Conservation (phyloP, 257 asterid genomes). For the Solanum gracilifrons region DNA sequence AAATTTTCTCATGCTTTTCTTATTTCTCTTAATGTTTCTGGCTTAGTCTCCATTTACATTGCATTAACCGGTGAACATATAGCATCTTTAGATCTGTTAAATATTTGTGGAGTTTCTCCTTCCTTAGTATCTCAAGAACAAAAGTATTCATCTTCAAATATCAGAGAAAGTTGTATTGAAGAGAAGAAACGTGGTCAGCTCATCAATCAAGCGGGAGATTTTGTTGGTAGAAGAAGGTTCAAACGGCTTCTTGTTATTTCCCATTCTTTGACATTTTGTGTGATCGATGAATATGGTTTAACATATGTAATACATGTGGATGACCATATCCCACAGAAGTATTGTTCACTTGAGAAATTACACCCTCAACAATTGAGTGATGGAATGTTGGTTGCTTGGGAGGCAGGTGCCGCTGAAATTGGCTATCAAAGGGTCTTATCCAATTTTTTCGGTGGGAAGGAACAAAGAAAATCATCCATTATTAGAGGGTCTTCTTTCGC, state of each 20-base stretch:
- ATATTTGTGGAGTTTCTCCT: slow-evolving; percentile 20
- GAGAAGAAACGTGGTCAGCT: slow-evolving; percentile 10
- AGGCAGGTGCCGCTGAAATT: slow-evolving; percentile 66
- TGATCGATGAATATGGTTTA: slow-evolving; percentile 72
- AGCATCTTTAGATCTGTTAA: slow-evolving; percentile 40
- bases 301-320: slow-evolving; percentile 32
- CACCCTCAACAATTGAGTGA: slow-evolving; percentile 27
- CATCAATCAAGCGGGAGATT: slow-evolving; percentile 13
- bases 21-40: slow-evolving; percentile 62
- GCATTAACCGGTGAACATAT: slow-evolving; percentile 53
- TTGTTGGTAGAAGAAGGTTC: slow-evolving; percentile 44
- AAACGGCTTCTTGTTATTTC: slow-evolving; percentile 50
- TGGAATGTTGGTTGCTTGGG: slow-evolving; percentile 63
- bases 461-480: slow-evolving; percentile 4
- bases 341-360: slow-evolving; percentile 19
- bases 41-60: slow-evolving; percentile 51
- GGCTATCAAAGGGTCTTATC: slow-evolving; percentile 51
- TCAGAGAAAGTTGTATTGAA: slow-evolving; percentile 8
- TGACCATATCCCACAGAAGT: slow-evolving; percentile 29
- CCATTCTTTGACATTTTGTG: slow-evolving; percentile 56
- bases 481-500: slow-evolving; percentile 11
- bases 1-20: slow-evolving; percentile 60
- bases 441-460: slow-evolving; percentile 17
- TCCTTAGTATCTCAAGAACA: slow-evolving; percentile 19
- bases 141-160: slow-evolving; percentile 4